Evolutionary conservation across 106 monocot genomes (phyloP), one percentile per base, ranked within the genome.

Genomic region (Ottelia alismoides): DNA sequence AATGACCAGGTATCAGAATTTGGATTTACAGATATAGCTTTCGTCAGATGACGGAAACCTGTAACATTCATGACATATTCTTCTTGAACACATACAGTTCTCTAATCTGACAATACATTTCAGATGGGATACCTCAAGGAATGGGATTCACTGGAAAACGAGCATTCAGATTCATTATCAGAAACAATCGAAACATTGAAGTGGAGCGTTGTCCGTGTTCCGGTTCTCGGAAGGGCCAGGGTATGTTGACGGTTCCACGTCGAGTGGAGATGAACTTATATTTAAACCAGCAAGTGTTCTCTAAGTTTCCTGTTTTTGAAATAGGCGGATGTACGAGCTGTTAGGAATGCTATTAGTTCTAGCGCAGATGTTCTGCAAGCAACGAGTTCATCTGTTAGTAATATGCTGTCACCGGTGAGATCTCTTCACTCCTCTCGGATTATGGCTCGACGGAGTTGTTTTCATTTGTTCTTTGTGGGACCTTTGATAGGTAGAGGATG

Each of bases 1-100:
- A 82, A 70, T 35, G 76, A 76, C 55, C 94, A 96, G 76, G 94
- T 96, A 81, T 61, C 30, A 11, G 17, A 30, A 45, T 52, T 52
- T 52, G 19, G 25, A 52, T 52, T 52, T 52, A 23, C 23, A 25
- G 26, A 52, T 52, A n/a, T n/a, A n/a, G n/a, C n/a, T n/a, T n/a
- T n/a, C n/a, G n/a, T n/a, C n/a, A n/a, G n/a, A n/a, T n/a, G n/a
- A n/a, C n/a, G n/a, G n/a, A n/a, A n/a, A n/a, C n/a, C n/a, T n/a
- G n/a, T n/a, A n/a, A n/a, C n/a, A n/a, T n/a, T n/a, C n/a, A n/a
- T n/a, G n/a, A n/a, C 1, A 52, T 52, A 9, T 52, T 4, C 11
- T 6, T 55, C 2, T 27, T 29, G 18, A 30, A n/a, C 12, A 18
- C 16, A 18, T 29, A 29, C 29, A 29, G 0, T 55, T 27, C 24